A percentile compares a stretch with the other conserved stretches of the same genome.
Evolutionary conservation across 1,284 basidiomycete genomes (phyloP).

Genomic region (Phylloboletellus chloephorus): DNA sequence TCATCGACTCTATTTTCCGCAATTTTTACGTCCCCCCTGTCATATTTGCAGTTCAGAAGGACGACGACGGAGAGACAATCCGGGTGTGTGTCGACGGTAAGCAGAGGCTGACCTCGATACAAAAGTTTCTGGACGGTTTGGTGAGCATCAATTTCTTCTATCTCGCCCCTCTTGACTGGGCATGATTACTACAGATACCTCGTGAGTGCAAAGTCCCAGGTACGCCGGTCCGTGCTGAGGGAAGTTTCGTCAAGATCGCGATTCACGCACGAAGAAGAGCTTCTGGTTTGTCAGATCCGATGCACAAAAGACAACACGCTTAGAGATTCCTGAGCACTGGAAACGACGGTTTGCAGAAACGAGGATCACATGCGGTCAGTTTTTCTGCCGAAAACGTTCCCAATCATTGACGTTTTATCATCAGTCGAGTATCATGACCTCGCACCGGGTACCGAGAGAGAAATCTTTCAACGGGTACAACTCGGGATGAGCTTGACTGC

Average conservation of each 20-base stretch:
- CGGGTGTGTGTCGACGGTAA: constrained; percentile 72
- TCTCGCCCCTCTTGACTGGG: constrained; percentile 2
- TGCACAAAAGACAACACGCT: constrained; percentile 33
- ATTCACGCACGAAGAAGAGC: constrained; percentile 48
- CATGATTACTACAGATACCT: constrained; percentile 39
- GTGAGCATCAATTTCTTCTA: constrained; percentile 33
- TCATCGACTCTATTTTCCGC: constrained; percentile 73
- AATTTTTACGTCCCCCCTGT: constrained; percentile 71
- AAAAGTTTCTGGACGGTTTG: constrained; percentile 64
- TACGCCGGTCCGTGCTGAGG: constrained; percentile 4
- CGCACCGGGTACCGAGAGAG: constrained; percentile 48
- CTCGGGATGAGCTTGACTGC: constrained; percentile 65
- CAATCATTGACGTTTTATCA: neutral
- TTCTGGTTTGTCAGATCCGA: constrained; percentile 55
- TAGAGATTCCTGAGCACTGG: constrained; percentile 46
- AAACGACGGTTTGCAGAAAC: constrained; percentile 49
- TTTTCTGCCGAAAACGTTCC: neutral
- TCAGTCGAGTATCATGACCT: constrained; percentile 56
- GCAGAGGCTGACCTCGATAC: constrained; percentile 68
- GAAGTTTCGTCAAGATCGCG: constrained; percentile 35
- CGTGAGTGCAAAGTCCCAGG: constrained; percentile 33
- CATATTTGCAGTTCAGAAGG: constrained; percentile 55
- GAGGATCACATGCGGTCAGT: constrained; percentile 58
- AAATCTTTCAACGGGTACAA: constrained; percentile 76
- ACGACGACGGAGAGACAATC: constrained; percentile 50